phyloP scores from a whole-genome alignment of 2,329 filamentous ascomycete genomes.

The Colletotrichum sansevieriae region DNA sequence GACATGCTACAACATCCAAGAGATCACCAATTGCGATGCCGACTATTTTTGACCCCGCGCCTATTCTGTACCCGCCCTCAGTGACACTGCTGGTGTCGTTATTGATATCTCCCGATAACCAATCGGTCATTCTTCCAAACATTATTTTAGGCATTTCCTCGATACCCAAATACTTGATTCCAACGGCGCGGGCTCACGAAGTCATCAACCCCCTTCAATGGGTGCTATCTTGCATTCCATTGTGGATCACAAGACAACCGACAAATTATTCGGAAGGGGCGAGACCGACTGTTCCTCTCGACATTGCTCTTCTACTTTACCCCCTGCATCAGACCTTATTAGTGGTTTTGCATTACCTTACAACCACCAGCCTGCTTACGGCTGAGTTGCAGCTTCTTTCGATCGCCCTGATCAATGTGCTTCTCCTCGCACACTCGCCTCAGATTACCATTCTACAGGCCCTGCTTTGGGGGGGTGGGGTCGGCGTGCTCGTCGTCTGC shows the following conservation, averaged over 20 bases:
- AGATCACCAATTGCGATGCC: slow-evolving; percentile 69
- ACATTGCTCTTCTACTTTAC: slow-evolving; percentile 77
- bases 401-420: slow-evolving; percentile 82
- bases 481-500: slow-evolving; percentile 80
- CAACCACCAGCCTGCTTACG: slow-evolving; percentile 87
- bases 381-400: slow-evolving; percentile 92
- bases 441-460: slow-evolving; percentile 89
- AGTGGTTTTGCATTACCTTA: slow-evolving; percentile 80
- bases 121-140: slow-evolving; percentile 78
- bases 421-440: slow-evolving; percentile 82
- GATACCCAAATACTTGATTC: slow-evolving; percentile 79
- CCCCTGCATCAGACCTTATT: slow-evolving; percentile 86
- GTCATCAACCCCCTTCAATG: slow-evolving; percentile 81
- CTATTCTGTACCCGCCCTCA: slow-evolving; percentile 85
- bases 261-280: slow-evolving; percentile 41
- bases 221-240: slow-evolving; percentile 79
- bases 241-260: slow-evolving; percentile 51
- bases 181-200: slow-evolving; percentile 68
- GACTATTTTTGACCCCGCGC: slow-evolving; percentile 87
- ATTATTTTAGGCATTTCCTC: slow-evolving; percentile 85
- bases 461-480: slow-evolving; percentile 85
- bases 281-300: slow-evolving; percentile 59
- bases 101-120: slow-evolving; percentile 74
- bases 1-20: slow-evolving; percentile 53
- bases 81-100: slow-evolving; percentile 83